Evolutionary conservation across 106 monocot genomes (phyloP).

Genomic region (Amphibolis antarctica): DNA sequence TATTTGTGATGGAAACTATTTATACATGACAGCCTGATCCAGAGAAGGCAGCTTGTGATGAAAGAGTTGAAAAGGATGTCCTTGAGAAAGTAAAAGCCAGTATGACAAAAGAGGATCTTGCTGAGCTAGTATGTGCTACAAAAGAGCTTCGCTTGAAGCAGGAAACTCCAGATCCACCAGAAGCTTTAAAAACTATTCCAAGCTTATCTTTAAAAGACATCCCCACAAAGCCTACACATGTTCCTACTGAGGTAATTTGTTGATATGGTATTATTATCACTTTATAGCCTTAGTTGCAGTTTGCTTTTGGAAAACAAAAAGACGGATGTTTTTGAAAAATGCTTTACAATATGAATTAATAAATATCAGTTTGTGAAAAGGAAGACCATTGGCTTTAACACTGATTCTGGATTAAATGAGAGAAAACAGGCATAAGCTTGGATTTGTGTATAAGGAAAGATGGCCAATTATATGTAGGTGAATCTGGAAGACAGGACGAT

Average conservation of each 20-base stretch:
- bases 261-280: background rate
- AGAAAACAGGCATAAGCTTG: too few relatives aligned
- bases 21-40: constrained; percentile 72
- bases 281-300: too few relatives aligned
- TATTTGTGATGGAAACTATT: background rate
- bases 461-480: too few relatives aligned
- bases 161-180: constrained; percentile 98
- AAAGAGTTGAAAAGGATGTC: constrained; percentile 64
- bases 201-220: constrained; percentile 87
- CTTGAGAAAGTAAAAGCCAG: constrained; percentile 71
- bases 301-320: too few relatives aligned
- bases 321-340: too few relatives aligned
- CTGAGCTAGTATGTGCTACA: constrained; percentile 74
- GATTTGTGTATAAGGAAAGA: too few relatives aligned
- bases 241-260: constrained; percentile 67
- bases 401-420: too few relatives aligned
- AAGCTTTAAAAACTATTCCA: constrained; percentile 86
- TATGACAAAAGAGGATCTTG: constrained; percentile 94
- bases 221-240: constrained; percentile 71
- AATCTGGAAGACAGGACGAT: too few relatives aligned
- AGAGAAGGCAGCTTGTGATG: constrained; percentile 78
- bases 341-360: too few relatives aligned
- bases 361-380: too few relatives aligned
- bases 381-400: too few relatives aligned
- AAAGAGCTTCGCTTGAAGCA: constrained; percentile 84